These are phyloP conservation scores for Magnaporthiopsis rhizophila DNA, from an alignment of 2,329 filamentous ascomycete genomes.

Conservation along the genomic window DNA sequence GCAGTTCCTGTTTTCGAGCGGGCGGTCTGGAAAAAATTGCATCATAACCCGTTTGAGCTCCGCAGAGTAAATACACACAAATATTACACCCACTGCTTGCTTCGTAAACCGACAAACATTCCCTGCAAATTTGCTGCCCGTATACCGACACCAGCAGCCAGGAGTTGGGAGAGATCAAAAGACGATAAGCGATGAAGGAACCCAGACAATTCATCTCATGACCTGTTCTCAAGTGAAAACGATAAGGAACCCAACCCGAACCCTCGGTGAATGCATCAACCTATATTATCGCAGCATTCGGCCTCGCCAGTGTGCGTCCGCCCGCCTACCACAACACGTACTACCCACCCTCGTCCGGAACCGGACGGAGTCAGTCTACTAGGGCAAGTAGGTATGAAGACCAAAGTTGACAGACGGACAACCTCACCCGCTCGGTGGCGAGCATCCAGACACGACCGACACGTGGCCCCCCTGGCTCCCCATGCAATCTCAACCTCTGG, in stretches of 20 bases:
- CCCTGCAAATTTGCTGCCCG: too few relatives aligned
- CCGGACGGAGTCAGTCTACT: too few relatives aligned
- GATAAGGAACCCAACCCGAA: not conserved
- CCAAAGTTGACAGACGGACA: not conserved
- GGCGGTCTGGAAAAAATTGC: not conserved
- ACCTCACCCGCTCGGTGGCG: not conserved
- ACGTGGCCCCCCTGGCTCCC: not conserved
- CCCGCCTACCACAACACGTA: not conserved
- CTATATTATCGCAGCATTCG: not conserved
- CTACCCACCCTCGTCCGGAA: not conserved
- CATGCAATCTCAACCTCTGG: not conserved
- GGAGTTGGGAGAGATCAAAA: too few relatives aligned
- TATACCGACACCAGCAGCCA: too few relatives aligned
- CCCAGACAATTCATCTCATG: too few relatives aligned
- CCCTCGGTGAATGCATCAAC: not conserved
- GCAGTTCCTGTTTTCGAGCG: not conserved
- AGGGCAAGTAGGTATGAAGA: not conserved
- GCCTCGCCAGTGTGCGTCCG: not conserved
- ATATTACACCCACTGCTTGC: too few relatives aligned
- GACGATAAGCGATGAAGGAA: too few relatives aligned
- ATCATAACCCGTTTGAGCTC: not conserved
- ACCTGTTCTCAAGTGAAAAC: too few relatives aligned
- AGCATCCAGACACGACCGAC: not conserved
- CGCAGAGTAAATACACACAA: too few relatives aligned
- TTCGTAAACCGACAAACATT: too few relatives aligned